phyloP scores from a whole-genome alignment of 2,329 filamentous ascomycete genomes.

The Colletotrichum magnum region DNA sequence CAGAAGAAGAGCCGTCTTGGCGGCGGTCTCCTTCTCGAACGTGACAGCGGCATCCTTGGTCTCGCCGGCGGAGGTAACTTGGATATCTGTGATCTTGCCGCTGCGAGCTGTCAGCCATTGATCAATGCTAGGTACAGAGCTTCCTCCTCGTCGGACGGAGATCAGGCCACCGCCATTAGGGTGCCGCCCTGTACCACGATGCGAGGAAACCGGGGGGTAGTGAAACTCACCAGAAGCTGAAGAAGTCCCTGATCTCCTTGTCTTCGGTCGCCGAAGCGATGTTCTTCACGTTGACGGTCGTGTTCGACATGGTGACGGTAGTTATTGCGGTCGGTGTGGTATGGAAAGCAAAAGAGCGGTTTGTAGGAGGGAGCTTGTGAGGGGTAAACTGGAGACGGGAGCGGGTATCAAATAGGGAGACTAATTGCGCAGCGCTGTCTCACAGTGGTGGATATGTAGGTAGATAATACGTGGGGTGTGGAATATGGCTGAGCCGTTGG shows the following conservation, averaged over 20 bases:
- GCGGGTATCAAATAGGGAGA: constrained; percentile 35
- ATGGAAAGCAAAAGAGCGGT: not conserved
- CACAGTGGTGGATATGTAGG: constrained; percentile 20
- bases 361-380: constrained; percentile 37
- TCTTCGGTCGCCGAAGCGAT: constrained; percentile 87
- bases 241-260: constrained; percentile 95
- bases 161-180: constrained; percentile 17
- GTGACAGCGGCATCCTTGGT: constrained; percentile 90
- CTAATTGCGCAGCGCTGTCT: constrained; percentile 18
- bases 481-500: not conserved
- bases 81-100: constrained; percentile 90
- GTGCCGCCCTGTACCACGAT: not conserved
- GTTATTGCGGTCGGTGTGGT: constrained; percentile 27
- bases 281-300: constrained; percentile 89
- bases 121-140: not conserved
- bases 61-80: constrained; percentile 78
- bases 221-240: constrained; percentile 86
- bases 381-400: constrained; percentile 34
- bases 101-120: constrained; percentile 59
- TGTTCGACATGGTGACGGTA: constrained; percentile 65
- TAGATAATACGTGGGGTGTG: not conserved
- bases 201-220: constrained; percentile 5
- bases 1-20: constrained; percentile 95
- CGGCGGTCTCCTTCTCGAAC: constrained; percentile 96
- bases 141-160: not conserved